Conservation (phyloP, 257 asterid species). For the Solanum chilense region DNA sequence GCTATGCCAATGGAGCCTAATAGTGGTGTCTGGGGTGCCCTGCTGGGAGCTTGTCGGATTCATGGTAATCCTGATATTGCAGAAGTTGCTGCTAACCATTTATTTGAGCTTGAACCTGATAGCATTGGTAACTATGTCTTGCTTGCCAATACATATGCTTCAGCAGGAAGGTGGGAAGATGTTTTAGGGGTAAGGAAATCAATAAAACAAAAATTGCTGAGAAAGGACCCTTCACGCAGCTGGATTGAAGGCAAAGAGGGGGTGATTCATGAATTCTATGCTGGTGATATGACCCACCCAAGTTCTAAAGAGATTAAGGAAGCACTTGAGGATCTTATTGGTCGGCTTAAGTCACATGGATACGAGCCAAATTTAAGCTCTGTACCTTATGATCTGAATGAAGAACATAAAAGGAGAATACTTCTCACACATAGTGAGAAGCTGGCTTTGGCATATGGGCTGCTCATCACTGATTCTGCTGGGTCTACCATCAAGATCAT, state of each 20-base stretch:
- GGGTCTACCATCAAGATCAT: constrained; percentile 40
- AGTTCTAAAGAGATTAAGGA: constrained; percentile 28
- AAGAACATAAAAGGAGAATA: constrained; percentile 50
- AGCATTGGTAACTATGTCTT: constrained; percentile 61
- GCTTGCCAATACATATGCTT: constrained; percentile 61
- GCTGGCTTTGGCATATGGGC: constrained; percentile 50
- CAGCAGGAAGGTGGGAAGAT: constrained; percentile 67
- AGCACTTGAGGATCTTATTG: constrained; percentile 22
- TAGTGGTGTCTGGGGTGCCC: constrained; percentile 82
- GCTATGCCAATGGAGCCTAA: constrained; percentile 58
- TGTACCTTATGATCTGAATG: constrained; percentile 50
- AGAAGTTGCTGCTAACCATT: constrained; percentile 50
- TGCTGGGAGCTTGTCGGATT: constrained; percentile 61
- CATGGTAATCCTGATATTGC: constrained; percentile 54
- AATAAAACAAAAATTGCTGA: constrained; percentile 38
- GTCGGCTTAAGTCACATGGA: constrained; percentile 29
- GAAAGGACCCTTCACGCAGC: constrained; percentile 55
- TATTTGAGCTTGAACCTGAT: constrained; percentile 61
- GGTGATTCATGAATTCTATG: constrained; percentile 51
- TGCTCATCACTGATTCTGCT: constrained; percentile 18
- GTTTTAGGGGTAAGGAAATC: constrained; percentile 39
- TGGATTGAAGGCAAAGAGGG: constrained; percentile 76
- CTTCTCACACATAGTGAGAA: constrained; percentile 72
- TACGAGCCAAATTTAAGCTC: constrained; percentile 41
- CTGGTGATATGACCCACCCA: constrained; percentile 55